Conservation (phyloP, 2,329 filamentous ascomycete species). For the Calonectria hongkongensis region DNA sequence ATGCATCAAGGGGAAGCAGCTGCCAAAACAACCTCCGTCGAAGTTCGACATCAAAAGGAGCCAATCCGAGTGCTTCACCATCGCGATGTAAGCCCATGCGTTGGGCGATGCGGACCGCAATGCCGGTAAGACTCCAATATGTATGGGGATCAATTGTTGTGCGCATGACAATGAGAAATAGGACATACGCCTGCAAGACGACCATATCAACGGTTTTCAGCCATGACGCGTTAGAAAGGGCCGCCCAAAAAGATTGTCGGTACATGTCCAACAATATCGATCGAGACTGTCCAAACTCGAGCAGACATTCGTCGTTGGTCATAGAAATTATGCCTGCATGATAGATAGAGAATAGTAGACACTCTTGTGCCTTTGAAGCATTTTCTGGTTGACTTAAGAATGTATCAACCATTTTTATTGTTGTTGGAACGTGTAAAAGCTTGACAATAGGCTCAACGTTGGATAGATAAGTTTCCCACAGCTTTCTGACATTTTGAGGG, state of each 20-base stretch:
- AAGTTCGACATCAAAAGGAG: conserved; percentile 71
- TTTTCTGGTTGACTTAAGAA: not conserved
- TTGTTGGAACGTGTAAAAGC: not conserved
- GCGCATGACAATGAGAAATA: not conserved
- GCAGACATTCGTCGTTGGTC: not conserved
- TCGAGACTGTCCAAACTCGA: not conserved
- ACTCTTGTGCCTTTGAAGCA: not conserved
- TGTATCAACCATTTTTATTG: not conserved
- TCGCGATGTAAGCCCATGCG: conserved; percentile 73
- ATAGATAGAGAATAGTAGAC: not conserved
- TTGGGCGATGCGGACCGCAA: conserved; percentile 71
- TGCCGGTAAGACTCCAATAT: conserved; percentile 61
- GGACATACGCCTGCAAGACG: not conserved
- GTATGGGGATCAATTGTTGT: not conserved
- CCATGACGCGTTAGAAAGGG: not conserved
- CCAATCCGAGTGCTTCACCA: conserved; percentile 56
- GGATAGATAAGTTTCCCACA: not conserved
- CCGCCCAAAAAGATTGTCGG: not conserved
- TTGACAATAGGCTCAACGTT: not conserved
- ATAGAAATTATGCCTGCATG: not conserved
- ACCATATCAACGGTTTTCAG: not conserved
- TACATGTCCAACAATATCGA: not conserved
- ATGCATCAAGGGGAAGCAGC: conserved; percentile 64
- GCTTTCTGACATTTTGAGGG: not conserved
- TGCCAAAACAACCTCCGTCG: conserved; percentile 74